These are phyloP conservation scores for Wickerhamomyces alni DNA, from an alignment of 805 yeast species.

Conservation along the genomic window DNA sequence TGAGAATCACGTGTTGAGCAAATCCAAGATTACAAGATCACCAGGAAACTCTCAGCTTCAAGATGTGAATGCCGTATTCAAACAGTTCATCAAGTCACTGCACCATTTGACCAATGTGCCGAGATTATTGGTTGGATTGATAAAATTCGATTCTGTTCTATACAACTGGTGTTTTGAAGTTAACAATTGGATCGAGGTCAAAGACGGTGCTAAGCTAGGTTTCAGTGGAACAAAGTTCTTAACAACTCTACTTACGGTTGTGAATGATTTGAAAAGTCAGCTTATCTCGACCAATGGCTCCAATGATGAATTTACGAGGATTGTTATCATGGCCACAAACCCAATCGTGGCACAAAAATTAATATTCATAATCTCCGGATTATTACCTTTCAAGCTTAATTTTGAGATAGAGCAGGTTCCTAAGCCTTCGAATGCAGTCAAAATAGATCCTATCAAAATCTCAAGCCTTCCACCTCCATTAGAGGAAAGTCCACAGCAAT, in stretches of 20 bases:
- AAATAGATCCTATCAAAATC: neutral
- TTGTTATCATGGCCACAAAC: constrained; percentile 54
- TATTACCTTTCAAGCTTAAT: constrained; percentile 33
- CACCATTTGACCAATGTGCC: constrained; percentile 28
- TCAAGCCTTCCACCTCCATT: neutral
- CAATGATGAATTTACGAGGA: constrained; percentile 33
- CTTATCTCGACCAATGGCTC: constrained; percentile 5
- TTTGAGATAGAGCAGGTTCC: constrained; percentile 12
- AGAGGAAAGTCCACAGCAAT: neutral
- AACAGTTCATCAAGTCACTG: constrained; percentile 25
- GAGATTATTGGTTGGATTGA: constrained; percentile 29
- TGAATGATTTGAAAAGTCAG: constrained; percentile 10
- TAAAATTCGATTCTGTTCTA: constrained; percentile 22
- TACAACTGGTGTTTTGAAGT: constrained; percentile 34
- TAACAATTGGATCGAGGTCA: constrained; percentile 36
- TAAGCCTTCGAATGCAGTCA: neutral
- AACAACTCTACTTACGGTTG: constrained; percentile 15
- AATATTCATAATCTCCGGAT: constrained; percentile 45
- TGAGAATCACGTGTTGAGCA: constrained; percentile 12
- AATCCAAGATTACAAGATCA: neutral
- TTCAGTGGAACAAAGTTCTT: constrained; percentile 18
- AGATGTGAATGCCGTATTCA: constrained; percentile 23
- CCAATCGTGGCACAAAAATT: constrained; percentile 56
- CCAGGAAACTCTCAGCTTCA: constrained; percentile 13
- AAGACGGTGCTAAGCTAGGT: constrained; percentile 31